A percentile compares a stretch with the other conserved stretches of the same genome.
Evolutionary conservation across 2,329 filamentous ascomycete species (phyloP).

Genomic region (Elsinoe australis): DNA sequence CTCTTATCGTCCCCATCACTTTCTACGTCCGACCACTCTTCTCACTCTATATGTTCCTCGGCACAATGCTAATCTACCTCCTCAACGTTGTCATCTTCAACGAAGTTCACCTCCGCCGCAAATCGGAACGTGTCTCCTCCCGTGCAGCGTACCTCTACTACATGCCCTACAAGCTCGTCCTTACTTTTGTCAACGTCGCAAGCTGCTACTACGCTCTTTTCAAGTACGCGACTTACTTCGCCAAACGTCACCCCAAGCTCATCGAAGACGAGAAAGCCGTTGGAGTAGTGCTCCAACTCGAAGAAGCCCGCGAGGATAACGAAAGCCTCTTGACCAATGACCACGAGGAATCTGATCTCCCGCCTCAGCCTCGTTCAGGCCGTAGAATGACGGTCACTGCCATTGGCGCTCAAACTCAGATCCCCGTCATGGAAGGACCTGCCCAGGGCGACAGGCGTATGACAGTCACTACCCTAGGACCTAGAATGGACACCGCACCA

Average conservation of each 20-base stretch:
- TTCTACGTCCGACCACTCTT: constrained; percentile 39
- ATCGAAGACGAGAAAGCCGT: constrained; percentile 41
- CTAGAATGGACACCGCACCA: constrained; percentile 14
- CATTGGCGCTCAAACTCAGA: constrained; percentile 17
- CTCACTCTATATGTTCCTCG: constrained; percentile 33
- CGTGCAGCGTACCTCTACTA: constrained; percentile 37
- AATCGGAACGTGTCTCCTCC: constrained; percentile 38
- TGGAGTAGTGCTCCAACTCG: constrained; percentile 19
- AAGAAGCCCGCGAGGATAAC: constrained; percentile 16
- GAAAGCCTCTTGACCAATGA: not conserved
- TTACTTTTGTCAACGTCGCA: constrained; percentile 39
- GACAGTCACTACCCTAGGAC: constrained; percentile 19
- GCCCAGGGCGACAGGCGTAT: constrained; percentile 10
- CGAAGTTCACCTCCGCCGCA: constrained; percentile 40
- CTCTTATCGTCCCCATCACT: constrained; percentile 41
- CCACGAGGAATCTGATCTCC: not conserved
- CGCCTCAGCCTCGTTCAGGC: constrained; percentile 3
- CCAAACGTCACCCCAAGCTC: constrained; percentile 41
- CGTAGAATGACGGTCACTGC: constrained; percentile 21
- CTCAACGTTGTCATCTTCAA: constrained; percentile 43
- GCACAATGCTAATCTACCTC: constrained; percentile 37
- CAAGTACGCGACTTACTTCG: constrained; percentile 42
- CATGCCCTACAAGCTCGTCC: constrained; percentile 39
- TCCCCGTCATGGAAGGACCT: not conserved
- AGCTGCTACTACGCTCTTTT: constrained; percentile 28